These are phyloP conservation scores for Physcomitrium patens DNA, from an alignment of 225 moss, liverwort and hornwort genomes.

Conservation along the genomic window DNA sequence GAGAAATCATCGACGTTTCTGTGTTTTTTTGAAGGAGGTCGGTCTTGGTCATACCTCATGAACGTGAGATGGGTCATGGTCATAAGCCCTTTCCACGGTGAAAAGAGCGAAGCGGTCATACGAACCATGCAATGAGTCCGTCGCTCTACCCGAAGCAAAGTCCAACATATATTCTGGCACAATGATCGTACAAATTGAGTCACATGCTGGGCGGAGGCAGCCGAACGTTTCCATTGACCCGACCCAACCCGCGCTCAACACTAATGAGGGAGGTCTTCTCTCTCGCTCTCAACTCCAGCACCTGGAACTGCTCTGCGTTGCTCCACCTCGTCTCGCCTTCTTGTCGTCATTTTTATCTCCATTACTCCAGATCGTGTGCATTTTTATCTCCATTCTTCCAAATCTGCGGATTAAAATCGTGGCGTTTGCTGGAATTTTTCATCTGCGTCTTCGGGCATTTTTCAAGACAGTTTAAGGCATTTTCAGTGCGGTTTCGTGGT, in stretches of 20 bases:
- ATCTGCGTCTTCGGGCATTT: neutral
- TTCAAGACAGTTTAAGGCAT: neutral
- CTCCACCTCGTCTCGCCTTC: neutral
- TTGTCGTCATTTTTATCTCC: neutral
- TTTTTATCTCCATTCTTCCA: neutral
- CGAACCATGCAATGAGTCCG: no score
- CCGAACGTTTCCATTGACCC: neutral
- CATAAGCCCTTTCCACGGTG: no score
- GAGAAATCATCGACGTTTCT: no score
- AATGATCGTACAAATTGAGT: neutral
- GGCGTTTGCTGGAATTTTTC: neutral
- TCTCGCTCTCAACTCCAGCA: slow-evolving; percentile 17
- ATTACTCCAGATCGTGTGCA: slow-evolving; percentile 11
- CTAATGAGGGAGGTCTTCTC: slow-evolving; percentile 22
- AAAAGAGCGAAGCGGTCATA: no score
- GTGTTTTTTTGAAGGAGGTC: no score
- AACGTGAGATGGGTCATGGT: no score
- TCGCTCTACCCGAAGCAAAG: no score
- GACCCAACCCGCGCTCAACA: slow-evolving; percentile 30
- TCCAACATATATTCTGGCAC: neutral
- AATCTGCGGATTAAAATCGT: slow-evolving; percentile 30
- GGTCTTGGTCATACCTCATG: no score
- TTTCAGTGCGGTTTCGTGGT: slow-evolving; percentile 4
- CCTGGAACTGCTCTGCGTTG: neutral
- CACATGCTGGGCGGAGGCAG: neutral